A percentile compares a stretch with the other conserved stretches of the same genome.
phyloP scores from a whole-genome alignment of 2,329 filamentous ascomycete genomes.

The Ascochyta rabiei region DNA sequence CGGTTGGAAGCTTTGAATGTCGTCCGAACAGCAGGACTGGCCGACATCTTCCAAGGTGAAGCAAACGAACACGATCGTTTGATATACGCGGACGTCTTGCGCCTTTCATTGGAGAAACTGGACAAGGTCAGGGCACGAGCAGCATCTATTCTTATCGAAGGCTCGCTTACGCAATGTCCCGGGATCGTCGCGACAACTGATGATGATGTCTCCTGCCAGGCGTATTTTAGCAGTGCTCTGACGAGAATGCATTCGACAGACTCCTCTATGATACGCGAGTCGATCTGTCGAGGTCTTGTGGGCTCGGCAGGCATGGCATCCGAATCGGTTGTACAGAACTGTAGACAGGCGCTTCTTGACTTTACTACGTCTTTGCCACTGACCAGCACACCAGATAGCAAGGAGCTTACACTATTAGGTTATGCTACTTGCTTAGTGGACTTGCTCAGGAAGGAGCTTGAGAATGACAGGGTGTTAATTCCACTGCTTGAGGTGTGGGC shows the following conservation, averaged over 20 bases:
- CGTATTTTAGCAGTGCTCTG: conserved; percentile 65
- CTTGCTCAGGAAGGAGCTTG: conserved; percentile 39
- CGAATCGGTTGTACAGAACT: conserved; percentile 73
- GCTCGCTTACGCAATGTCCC: conserved; percentile 9
- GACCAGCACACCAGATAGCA: background rate
- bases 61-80: conserved; percentile 20
- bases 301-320: conserved; percentile 80
- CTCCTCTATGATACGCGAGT: conserved; percentile 26
- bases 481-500: conserved; percentile 78
- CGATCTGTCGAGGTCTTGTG: conserved; percentile 69
- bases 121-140: conserved; percentile 73
- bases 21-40: conserved; percentile 57
- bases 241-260: conserved; percentile 21
- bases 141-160: conserved; percentile 24
- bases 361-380: conserved; percentile 40
- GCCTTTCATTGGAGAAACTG: conserved; percentile 85
- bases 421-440: conserved; percentile 34
- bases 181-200: conserved; percentile 11
- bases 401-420: conserved; percentile 31
- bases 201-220: conserved; percentile 61
- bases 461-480: conserved; percentile 72
- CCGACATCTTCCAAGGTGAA: conserved; percentile 21
- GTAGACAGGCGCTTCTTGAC: conserved; percentile 67
- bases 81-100: conserved; percentile 56
- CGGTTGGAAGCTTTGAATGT: conserved; percentile 77